Conservation (phyloP, 2,329 filamentous ascomycete species). For the Teratosphaeria zuluensis region DNA sequence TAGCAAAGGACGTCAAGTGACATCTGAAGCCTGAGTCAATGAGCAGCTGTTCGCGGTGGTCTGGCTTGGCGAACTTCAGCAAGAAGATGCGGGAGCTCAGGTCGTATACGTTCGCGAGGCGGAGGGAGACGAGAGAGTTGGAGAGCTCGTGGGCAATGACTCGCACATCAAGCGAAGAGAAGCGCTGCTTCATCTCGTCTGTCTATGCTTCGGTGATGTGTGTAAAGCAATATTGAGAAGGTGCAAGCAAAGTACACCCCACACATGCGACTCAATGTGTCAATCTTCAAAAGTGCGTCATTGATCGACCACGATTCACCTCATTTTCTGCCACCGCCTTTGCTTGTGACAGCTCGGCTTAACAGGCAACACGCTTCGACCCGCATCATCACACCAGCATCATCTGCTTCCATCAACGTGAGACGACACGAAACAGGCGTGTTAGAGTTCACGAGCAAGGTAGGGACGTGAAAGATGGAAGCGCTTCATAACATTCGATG, state of each 20-base stretch:
- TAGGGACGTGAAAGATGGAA: not conserved
- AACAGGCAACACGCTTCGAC: not conserved
- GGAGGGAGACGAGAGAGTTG: constrained; percentile 61
- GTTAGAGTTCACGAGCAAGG: not conserved
- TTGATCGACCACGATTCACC: not conserved
- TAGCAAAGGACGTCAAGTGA: constrained; percentile 83
- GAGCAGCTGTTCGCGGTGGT: constrained; percentile 78
- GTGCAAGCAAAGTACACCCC: not conserved
- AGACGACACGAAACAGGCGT: not conserved
- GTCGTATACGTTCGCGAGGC: constrained; percentile 91
- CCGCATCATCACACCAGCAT: not conserved
- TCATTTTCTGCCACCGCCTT: not conserved
- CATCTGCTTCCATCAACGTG: not conserved
- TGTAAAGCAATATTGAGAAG: not conserved
- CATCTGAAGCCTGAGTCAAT: constrained; percentile 94
- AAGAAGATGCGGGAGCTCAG: constrained; percentile 91
- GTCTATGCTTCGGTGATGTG: not conserved
- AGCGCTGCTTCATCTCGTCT: constrained; percentile 61
- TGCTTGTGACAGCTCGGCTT: not conserved
- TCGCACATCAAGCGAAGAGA: constrained; percentile 71
- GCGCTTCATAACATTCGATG: not conserved
- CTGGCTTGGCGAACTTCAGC: constrained; percentile 86
- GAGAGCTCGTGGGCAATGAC: constrained; percentile 91
- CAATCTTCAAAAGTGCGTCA: not conserved
- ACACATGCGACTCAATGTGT: not conserved